Evolutionary conservation across 805 yeast species (phyloP), one percentile per base, ranked within the genome.

Genomic region (Komagataella kurtzmanii): DNA sequence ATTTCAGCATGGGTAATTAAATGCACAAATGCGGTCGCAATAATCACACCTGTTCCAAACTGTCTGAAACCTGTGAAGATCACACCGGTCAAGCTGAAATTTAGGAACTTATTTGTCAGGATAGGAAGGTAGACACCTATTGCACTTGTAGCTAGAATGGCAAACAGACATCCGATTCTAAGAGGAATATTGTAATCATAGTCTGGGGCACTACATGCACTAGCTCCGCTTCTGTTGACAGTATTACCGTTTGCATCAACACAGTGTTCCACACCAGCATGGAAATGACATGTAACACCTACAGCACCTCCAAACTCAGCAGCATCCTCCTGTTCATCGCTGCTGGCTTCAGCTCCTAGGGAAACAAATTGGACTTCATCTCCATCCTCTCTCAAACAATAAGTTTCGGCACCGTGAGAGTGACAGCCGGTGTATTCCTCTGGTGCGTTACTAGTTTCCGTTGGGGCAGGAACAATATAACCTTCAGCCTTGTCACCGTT

Each of bases 41-140:
- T 70, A 57, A 84, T 84, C 48, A 84, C 90, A 50, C 91, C 91
- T 3, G 88, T 75, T 58, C 91, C 91, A 58, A 83, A 83, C 14
- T 44, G 46, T 8, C n/a, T 44, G 23, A 44, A 17, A 8, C 19
- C 23, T 2, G 23, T 44, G 14, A 19, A 44, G 18, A 44, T 17
- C 19, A 44, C 14, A 7, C 23, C 23, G 2, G 8, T 19, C 23
- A 44, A 7, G 12, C 23, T 18, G 23, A 14, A 44, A 19, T 44
- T 44, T 44, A 18, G 18, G 23, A 44, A 44, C 10, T n/a, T 44
- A 7, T 17, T 18, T 2, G 23, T 17, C 14, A 44, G 14, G 6
- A 44, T 19, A 14, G 46, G 46, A n/a, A 17, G 23, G 23, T 18
- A 44, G 23, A 17, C 23, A 7, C 46, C 46, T 6, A 44, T 4